Base-by-base conservation (phyloP, 306 rosid species). In the Fragaria nilgerrensis region DNA sequence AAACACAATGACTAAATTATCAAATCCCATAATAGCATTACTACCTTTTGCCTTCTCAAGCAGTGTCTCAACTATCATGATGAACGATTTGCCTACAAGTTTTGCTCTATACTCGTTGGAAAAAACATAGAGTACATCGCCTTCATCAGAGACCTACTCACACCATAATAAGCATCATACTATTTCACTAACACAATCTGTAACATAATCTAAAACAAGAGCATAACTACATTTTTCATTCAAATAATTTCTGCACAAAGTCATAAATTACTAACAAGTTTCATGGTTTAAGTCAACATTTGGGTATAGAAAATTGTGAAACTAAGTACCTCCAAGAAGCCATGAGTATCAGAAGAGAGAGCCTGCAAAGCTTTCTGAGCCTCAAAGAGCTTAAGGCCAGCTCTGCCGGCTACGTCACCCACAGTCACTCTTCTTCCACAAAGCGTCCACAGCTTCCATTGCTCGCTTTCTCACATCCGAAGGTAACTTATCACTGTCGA, bases 281-380 rank as follows among this genome's bases (percentile, higher is more conserved):
- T 4, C 55, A 49, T 15, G 55, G 14, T 48, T 48, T 48, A 3
- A 2, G 19, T 48, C 1, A 53, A 53, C 9, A 19, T 48, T 43
- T 5, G 27, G n/a, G n/a, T 15, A 50, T 19, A 4, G 7, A 19
- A 6, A 52, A 19, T 47, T 25, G n/a, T 5, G 50, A 63, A 11
- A 76, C 29, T 29, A 70, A 49, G 52, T 76, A 94, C 98, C 97
- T 95, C 99, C 81, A 95, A 83, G 86, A 95, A 92, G 20, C 99
- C 97, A 75, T 88, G 68, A 1, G 98, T 74, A 72, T 91, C 98
- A 65, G 99, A 86, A 74, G 98, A 98, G 48, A 95, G 89, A 65
- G 99, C 99, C 68, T 92, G 99, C 77, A 95, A 81, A 53, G 98
- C 97, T 71, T 88, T 91, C 89, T 95, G 94, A 80, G 94, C 94